These are phyloP conservation scores for Fusarium mundagurra DNA, from an alignment of 2,329 filamentous ascomycete species.

Conservation along the genomic window DNA sequence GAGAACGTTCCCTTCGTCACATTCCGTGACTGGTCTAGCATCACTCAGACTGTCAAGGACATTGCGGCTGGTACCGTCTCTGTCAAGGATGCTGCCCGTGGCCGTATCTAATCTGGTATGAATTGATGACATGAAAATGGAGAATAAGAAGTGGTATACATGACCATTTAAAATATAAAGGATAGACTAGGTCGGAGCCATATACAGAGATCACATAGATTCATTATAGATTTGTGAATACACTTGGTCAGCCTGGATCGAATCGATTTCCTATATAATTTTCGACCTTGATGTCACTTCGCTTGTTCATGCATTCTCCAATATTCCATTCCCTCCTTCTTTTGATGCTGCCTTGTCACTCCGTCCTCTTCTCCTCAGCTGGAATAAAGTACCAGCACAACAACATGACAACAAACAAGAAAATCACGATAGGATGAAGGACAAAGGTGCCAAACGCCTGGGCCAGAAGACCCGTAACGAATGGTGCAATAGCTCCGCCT, in stretches of 20 bases:
- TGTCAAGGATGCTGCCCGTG: slow-evolving; percentile 74
- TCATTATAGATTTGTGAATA: slow-evolving; percentile 24
- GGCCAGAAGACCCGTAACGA: slow-evolving; percentile 71
- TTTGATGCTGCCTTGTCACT: slow-evolving; percentile 42
- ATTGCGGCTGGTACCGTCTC: slow-evolving; percentile 78
- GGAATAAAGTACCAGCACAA: slow-evolving; percentile 72
- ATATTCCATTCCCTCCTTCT: not conserved
- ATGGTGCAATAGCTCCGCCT: slow-evolving; percentile 74
- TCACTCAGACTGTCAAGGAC: slow-evolving; percentile 78
- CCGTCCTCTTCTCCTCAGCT: slow-evolving; percentile 65
- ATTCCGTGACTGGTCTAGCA: slow-evolving; percentile 85
- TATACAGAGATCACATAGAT: slow-evolving; percentile 23
- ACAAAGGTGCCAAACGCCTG: slow-evolving; percentile 71
- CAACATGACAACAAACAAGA: slow-evolving; percentile 71
- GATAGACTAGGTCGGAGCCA: slow-evolving; percentile 21
- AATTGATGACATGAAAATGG: slow-evolving; percentile 4
- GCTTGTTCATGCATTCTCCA: not conserved
- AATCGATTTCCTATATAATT: not conserved
- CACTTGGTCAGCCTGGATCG: not conserved
- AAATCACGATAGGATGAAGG: slow-evolving; percentile 73
- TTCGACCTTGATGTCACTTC: too few species aligned
- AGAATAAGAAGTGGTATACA: not conserved
- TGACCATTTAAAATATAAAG: slow-evolving; percentile 16
- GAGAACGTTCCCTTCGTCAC: slow-evolving; percentile 88
- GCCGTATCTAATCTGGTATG: slow-evolving; percentile 47